Conservation (phyloP, 2,329 filamentous ascomycete genomes). For the Fusarium sp. region DNA sequence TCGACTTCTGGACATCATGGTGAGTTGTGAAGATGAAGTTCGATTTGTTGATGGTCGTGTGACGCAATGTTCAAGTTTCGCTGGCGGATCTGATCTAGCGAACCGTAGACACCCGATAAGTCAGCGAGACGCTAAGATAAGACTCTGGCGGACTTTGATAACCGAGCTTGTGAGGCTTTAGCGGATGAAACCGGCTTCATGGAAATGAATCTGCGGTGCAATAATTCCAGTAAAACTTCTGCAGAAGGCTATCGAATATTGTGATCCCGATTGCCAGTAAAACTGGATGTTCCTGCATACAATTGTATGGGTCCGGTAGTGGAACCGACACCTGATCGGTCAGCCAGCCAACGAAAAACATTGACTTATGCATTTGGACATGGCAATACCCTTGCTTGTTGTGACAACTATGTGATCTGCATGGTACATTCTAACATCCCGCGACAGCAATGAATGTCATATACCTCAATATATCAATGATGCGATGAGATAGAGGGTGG, state of each 20-base stretch:
- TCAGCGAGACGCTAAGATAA: neutral
- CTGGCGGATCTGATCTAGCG: neutral
- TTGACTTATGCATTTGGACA: neutral
- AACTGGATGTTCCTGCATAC: neutral
- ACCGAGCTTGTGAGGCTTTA: neutral
- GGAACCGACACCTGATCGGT: neutral
- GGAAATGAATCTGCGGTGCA: neutral
- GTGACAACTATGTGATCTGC: too few species aligned
- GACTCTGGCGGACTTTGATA: neutral
- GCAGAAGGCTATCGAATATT: neutral
- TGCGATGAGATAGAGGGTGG: neutral
- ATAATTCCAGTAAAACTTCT: neutral
- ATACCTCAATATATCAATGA: rapidly evolving
- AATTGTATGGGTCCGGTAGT: neutral
- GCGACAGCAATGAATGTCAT: neutral
- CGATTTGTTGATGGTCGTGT: slow-evolving; percentile 1
- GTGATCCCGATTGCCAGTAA: too few species aligned
- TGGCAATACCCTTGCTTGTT: neutral
- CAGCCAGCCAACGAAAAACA: neutral
- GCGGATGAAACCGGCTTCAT: slow-evolving; percentile 10
- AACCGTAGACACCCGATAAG: slow-evolving; percentile 3
- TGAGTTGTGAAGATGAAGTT: neutral
- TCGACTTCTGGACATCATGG: slow-evolving; percentile 18
- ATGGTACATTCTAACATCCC: rapidly evolving
- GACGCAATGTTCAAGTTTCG: slow-evolving; percentile 12